phyloP scores from a whole-genome alignment of 768 basidiomycete genomes.

The Lactarius deliciosus region DNA sequence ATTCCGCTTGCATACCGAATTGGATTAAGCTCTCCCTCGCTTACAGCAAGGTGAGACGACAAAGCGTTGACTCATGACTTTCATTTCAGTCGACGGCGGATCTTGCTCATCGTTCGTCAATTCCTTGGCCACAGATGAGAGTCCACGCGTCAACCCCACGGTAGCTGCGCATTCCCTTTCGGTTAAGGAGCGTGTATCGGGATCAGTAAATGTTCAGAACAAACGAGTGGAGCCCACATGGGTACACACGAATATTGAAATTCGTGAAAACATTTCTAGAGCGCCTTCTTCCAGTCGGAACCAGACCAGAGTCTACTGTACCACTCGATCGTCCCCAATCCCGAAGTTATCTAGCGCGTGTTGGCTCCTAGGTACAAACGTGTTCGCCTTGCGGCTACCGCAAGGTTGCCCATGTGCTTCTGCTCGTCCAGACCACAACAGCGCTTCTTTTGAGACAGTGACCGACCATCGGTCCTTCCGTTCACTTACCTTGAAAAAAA shows the following conservation, averaged over 20 bases:
- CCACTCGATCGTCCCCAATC: not conserved
- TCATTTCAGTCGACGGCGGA: not conserved
- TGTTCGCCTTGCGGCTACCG: conserved; percentile 14
- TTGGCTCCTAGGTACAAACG: conserved; percentile 20
- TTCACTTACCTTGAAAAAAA: not conserved
- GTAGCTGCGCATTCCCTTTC: not conserved
- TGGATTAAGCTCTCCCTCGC: conserved; percentile 12
- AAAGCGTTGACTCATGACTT: not conserved
- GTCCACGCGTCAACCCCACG: not conserved
- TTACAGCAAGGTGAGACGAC: not conserved
- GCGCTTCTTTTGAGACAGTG: not conserved
- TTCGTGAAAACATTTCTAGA: not conserved
- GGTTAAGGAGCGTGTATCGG: not conserved
- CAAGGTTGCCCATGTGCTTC: conserved; percentile 5
- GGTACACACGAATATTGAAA: not conserved
- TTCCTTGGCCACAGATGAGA: not conserved
- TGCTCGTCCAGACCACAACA: not conserved
- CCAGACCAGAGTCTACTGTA: not conserved
- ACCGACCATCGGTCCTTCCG: conserved; percentile 1
- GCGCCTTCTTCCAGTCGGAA: not conserved
- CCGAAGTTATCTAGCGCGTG: conserved; percentile 10
- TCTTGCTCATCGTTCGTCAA: not conserved
- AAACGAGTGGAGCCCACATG: not conserved
- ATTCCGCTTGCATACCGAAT: not conserved
- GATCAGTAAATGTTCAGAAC: not conserved